Evolutionary conservation across 1,284 basidiomycete genomes (phyloP).

Genomic region (Trichosporon coremiiforme): DNA sequence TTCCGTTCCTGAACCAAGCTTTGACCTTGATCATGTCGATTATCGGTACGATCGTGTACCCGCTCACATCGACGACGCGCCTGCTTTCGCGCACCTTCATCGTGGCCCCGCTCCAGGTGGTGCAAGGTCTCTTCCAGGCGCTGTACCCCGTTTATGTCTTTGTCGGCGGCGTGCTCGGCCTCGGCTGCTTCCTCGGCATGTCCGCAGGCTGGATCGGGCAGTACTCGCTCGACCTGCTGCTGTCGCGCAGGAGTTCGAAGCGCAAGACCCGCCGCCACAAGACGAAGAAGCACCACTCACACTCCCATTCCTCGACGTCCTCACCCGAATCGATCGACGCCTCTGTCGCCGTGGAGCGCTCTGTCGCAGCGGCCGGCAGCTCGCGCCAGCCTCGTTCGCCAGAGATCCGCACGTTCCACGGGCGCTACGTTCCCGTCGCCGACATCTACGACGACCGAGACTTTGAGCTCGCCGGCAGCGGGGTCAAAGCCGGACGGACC

Average conservation of each 20-base stretch:
- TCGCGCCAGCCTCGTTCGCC: not conserved
- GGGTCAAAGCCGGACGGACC: constrained; percentile 1
- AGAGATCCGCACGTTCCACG: constrained; percentile 19
- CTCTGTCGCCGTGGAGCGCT: not conserved
- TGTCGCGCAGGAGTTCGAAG: constrained; percentile 21
- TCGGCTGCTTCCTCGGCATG: constrained; percentile 46
- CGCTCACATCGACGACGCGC: constrained; percentile 39
- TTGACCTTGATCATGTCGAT: constrained; percentile 36
- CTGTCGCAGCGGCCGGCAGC: not conserved
- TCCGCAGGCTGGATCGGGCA: constrained; percentile 45
- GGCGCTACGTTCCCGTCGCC: constrained; percentile 30
- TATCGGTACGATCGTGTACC: constrained; percentile 42
- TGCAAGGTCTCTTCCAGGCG: constrained; percentile 33
- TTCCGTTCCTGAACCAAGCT: constrained; percentile 41
- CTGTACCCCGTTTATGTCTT: constrained; percentile 51
- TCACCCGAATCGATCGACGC: not conserved
- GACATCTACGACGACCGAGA: constrained; percentile 25
- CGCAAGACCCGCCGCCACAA: constrained; percentile 22
- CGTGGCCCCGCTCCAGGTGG: constrained; percentile 36
- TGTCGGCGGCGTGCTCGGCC: constrained; percentile 45
- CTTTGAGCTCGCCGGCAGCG: not conserved
- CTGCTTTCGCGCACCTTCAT: constrained; percentile 43
- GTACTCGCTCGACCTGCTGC: constrained; percentile 31
- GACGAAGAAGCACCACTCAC: constrained; percentile 15
- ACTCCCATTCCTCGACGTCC: not conserved